Conservation (phyloP, 768 basidiomycete genomes). For the Terana coerulea region DNA sequence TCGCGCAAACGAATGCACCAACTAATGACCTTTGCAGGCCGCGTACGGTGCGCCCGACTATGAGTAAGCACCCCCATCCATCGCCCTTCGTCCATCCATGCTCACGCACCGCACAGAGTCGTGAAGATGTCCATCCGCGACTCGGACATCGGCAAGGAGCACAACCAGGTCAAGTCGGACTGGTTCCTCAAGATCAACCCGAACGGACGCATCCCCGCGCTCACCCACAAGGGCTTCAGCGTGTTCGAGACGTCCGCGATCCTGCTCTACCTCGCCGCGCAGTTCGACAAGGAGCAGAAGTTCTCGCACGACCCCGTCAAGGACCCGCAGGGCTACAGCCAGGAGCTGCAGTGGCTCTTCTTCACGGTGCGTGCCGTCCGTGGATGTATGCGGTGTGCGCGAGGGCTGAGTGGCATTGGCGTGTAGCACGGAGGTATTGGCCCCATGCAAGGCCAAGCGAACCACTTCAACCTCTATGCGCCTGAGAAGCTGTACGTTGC, state of each 20-base stretch:
- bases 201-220: slow-evolving; percentile 40
- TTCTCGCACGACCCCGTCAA: slow-evolving; percentile 58
- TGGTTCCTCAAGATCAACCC: slow-evolving; percentile 37
- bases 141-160: slow-evolving; percentile 13
- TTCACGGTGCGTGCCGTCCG: slow-evolving; percentile 49
- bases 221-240: slow-evolving; percentile 51
- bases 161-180: slow-evolving; percentile 25
- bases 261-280: slow-evolving; percentile 71
- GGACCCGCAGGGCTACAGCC: slow-evolving; percentile 58
- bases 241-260: slow-evolving; percentile 83
- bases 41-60: slow-evolving; percentile 30
- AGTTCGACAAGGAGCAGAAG: slow-evolving; percentile 73
- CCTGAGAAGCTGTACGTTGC: slow-evolving; percentile 8
- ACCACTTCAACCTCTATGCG: slow-evolving; percentile 5
- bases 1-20: neutral
- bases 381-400: neutral
- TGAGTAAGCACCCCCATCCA: slow-evolving; percentile 24
- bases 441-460: slow-evolving; percentile 79
- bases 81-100: neutral
- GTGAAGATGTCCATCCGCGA: slow-evolving; percentile 21
- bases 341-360: slow-evolving; percentile 83
- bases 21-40: neutral
- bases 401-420: neutral
- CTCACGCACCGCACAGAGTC: slow-evolving; percentile 1
- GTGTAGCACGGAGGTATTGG: slow-evolving; percentile 73